Percentiles rank a stretch among this genome's conserved stretches.
Evolutionary conservation across 1,284 basidiomycete species (phyloP).

Genomic region (Moesziomyces antarcticus): DNA sequence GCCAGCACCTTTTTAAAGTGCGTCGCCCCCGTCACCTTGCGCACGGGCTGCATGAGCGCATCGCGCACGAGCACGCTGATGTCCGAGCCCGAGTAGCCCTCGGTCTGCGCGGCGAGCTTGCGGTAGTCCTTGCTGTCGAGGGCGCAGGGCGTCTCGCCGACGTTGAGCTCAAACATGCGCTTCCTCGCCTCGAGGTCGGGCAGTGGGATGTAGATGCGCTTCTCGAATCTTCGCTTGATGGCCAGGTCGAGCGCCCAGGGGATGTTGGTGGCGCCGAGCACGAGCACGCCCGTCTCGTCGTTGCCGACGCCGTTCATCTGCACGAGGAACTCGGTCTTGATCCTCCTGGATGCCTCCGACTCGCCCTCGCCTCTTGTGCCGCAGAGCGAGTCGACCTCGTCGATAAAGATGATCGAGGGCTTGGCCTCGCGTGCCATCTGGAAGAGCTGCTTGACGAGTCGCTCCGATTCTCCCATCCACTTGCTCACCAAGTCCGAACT

Average conservation of each 20-base stretch:
- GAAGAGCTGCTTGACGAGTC: slow-evolving; percentile 95
- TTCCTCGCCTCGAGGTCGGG: slow-evolving; percentile 92
- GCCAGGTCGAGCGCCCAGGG: slow-evolving; percentile 86
- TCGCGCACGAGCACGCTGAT: slow-evolving; percentile 95
- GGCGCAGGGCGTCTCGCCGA: slow-evolving; percentile 90
- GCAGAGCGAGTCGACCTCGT: slow-evolving; percentile 96
- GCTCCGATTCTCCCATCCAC: slow-evolving; percentile 98
- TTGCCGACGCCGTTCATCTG: slow-evolving; percentile 99
- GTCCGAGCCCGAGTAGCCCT: slow-evolving; percentile 94
- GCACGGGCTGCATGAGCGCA: slow-evolving; percentile 97
- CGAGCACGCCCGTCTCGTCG: slow-evolving; percentile 91
- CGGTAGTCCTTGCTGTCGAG: slow-evolving; percentile 84
- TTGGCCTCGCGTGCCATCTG: slow-evolving; percentile 95
- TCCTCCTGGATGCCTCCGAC: slow-evolving; percentile 91
- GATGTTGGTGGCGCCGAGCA: slow-evolving; percentile 98
- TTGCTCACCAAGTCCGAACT: slow-evolving; percentile 96
- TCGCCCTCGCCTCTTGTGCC: slow-evolving; percentile 95
- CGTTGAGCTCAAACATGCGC: slow-evolving; percentile 95
- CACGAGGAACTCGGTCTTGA: slow-evolving; percentile 96
- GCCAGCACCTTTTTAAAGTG: slow-evolving; percentile 81
- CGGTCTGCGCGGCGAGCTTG: slow-evolving; percentile 83
- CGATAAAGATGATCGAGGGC: slow-evolving; percentile 98
- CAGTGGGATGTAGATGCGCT: slow-evolving; percentile 97
- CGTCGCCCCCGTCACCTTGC: slow-evolving; percentile 93
- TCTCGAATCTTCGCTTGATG: slow-evolving; percentile 98